Evolutionary conservation across 1,284 basidiomycete species (phyloP), one percentile per base, ranked within the genome.

Genomic region (Ganoderma lucidum): DNA sequence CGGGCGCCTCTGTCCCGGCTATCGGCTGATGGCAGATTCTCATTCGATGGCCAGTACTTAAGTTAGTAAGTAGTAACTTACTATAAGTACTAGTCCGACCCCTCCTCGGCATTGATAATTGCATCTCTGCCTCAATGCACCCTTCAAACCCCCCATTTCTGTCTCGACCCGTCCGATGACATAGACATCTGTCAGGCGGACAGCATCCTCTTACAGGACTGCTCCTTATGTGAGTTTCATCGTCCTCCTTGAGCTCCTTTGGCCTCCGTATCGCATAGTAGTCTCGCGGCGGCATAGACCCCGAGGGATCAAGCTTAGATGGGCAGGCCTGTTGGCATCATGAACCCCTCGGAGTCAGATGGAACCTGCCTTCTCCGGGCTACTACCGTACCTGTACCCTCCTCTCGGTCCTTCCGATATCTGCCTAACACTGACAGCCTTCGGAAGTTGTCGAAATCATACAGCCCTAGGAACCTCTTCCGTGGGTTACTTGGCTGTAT

Each of bases 331-430:
- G 65, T 42, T 37, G 45, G 8, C 65, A 61, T 55, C 45, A 6
- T 66, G 59, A 66, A 62, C 28, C 39, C 61, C 61, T 66, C 60
- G 41, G 12, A 53, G 23, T 28, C 48, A 41, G 60, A 62, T 55
- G 39, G 37, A 41, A 30, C 44, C 39, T 55, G 15, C 51, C 30
- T 63, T 39, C 53, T 53, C 59, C 55, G n/a, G 39, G 17, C 51
- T 35, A 51, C 51, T 23, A 23, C 23, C 23, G 23, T 23, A 23
- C 23, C 23, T 17, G 23, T 51, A 51, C 48, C 48, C 48, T 44
- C n/a, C 23, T 53, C 48, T 28, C 48, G 48, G 23, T 55, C 9
- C 44, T 61, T 53, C 48, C 23, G 48, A 53, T 61, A 23, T 61
- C 59, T 61, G 23, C 48, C 23, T 15, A 53, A 28, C 48, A 53